Conservation (phyloP, 768 basidiomycete species). For the Pulveroboletus sp. region DNA sequence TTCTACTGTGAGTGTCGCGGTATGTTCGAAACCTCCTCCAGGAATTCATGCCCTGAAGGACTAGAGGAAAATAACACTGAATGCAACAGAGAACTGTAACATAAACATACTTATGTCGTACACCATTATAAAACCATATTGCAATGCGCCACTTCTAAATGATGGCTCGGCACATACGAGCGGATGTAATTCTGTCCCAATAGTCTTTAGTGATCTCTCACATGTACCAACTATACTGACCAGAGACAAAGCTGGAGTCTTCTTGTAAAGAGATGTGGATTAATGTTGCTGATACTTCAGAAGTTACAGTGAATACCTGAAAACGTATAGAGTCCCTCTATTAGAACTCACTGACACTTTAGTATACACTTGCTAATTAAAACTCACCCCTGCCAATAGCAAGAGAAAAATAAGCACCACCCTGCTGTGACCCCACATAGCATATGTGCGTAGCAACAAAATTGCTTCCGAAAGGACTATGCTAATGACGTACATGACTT, state of each 20-base stretch:
- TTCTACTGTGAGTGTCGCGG: constrained; percentile 10
- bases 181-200: constrained; percentile 11
- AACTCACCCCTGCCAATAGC: constrained; percentile 13
- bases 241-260: constrained; percentile 10
- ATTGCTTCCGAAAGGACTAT: constrained; percentile 12
- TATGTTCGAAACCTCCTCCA: constrained; percentile 24
- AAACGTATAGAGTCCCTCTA: not conserved
- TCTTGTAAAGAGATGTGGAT: constrained; percentile 10
- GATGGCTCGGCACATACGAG: constrained; percentile 6
- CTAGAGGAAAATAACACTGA: constrained; percentile 3
- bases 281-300: constrained; percentile 1
- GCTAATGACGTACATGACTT: constrained; percentile 11
- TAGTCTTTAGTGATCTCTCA: not conserved
- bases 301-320: constrained; percentile 10
- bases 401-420: constrained; percentile 14
- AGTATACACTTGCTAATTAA: not conserved
- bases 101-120: constrained; percentile 20
- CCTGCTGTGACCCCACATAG: constrained; percentile 18
- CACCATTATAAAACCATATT: constrained; percentile 13
- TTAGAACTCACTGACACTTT: too few species aligned
- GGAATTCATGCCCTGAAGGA: constrained; percentile 19
- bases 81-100: not conserved
- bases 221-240: constrained; percentile 8
- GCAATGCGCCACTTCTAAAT: constrained; percentile 8
- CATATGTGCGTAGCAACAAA: constrained; percentile 25